Conservation (phyloP, 306 rosid species). For the Argentina anserina region DNA sequence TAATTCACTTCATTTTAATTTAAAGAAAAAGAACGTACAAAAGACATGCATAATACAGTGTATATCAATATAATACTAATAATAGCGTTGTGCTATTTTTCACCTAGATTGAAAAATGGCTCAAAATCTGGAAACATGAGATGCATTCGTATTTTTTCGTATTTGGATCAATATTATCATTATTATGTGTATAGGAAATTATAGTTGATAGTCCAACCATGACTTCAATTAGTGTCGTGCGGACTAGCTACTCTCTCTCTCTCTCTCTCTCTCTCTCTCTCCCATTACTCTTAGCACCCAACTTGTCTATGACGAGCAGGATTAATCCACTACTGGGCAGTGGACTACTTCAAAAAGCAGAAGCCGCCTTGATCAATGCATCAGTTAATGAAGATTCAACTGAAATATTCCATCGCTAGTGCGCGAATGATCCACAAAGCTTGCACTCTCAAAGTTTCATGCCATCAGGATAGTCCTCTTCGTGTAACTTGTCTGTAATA, state of each 20-base stretch:
- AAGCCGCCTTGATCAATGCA: not conserved
- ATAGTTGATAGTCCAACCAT: constrained; percentile 1
- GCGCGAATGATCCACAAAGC: not conserved
- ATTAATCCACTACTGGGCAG: not conserved
- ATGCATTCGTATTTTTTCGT: constrained; percentile 7
- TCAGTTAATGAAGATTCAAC: not conserved
- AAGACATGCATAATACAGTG: too few relatives aligned
- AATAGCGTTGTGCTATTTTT: too few relatives aligned
- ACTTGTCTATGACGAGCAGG: not conserved
- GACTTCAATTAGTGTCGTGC: not conserved
- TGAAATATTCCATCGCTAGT: not conserved
- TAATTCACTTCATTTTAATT: too few relatives aligned
- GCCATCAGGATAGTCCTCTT: too few relatives aligned
- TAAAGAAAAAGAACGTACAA: too few relatives aligned
- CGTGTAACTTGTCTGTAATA: too few relatives aligned
- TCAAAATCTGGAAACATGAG: not conserved
- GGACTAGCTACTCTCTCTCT: not conserved
- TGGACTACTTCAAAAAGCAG: not conserved
- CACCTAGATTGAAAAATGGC: too few relatives aligned
- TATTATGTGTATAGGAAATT: not conserved
- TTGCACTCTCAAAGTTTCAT: too few relatives aligned
- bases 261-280: not conserved
- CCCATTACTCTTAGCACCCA: not conserved
- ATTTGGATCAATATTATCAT: too few relatives aligned
- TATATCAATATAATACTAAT: too few relatives aligned